Conservation (phyloP, 2,329 filamentous ascomycete genomes). For the Nemania serpens region DNA sequence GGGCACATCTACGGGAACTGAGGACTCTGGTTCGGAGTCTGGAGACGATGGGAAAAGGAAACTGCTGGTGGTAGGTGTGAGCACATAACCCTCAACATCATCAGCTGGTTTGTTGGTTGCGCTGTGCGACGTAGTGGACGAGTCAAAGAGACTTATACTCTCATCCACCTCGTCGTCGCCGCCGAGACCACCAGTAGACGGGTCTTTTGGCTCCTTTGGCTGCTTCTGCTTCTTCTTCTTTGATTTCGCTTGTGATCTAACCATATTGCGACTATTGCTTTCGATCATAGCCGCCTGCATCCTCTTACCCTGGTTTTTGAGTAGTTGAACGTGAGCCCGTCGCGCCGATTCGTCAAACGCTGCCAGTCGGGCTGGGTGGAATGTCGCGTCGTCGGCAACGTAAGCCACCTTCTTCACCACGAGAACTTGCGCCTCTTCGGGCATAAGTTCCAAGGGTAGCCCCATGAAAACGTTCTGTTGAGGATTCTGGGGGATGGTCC, state of each 20-base stretch:
- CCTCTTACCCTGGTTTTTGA: conserved; percentile 49
- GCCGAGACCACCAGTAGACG: not conserved
- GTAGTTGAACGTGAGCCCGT: conserved; percentile 66
- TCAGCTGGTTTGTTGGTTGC: conserved; percentile 9
- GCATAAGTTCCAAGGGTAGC: conserved; percentile 84
- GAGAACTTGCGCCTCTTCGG: conserved; percentile 84
- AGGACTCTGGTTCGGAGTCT: conserved; percentile 5
- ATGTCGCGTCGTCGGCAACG: conserved; percentile 77
- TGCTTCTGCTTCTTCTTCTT: conserved; percentile 25
- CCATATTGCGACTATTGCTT: conserved; percentile 23
- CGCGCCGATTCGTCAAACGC: conserved; percentile 62
- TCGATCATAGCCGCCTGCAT: conserved; percentile 36
- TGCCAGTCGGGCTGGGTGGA: conserved; percentile 69
- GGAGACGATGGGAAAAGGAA: conserved; percentile 35
- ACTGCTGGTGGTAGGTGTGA: conserved; percentile 49
- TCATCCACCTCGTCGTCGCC: conserved; percentile 9
- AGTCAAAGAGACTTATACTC: conserved; percentile 31
- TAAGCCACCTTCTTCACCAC: conserved; percentile 77
- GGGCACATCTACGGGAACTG: conserved; percentile 40
- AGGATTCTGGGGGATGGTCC: conserved; percentile 87
- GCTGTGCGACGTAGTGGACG: conserved; percentile 15
- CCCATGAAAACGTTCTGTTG: conserved; percentile 95
- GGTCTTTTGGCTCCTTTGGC: conserved; percentile 5
- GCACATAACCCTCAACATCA: conserved; percentile 28
- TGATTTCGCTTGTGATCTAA: conserved; percentile 13